Evolutionary conservation across 2,329 filamentous ascomycete genomes (phyloP).

Genomic region (Bisporella sp.): DNA sequence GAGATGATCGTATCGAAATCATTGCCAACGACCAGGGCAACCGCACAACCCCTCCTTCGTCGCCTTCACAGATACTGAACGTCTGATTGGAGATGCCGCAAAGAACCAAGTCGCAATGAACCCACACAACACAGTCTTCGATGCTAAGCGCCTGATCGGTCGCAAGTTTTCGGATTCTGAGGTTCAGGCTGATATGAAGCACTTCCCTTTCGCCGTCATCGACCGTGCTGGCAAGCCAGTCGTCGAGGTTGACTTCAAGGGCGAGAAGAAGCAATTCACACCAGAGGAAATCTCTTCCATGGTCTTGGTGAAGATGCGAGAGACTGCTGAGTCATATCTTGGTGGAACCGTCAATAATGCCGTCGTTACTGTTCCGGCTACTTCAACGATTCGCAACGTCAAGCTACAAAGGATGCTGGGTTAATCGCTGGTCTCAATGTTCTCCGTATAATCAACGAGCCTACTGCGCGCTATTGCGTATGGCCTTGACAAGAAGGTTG

Average conservation of each 20-base stretch:
- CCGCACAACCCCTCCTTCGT: constrained; percentile 78
- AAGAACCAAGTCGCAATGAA: constrained; percentile 99
- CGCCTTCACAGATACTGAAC: constrained; percentile 94
- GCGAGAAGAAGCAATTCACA: constrained; percentile 89
- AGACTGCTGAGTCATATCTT: constrained; percentile 94
- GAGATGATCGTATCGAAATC: constrained; percentile 75
- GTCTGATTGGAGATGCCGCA: constrained; percentile 92
- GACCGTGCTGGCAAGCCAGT: constrained; percentile 85
- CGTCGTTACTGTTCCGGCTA: constrained; percentile 96
- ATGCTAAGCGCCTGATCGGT: constrained; percentile 96
- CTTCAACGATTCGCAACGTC: constrained; percentile 98
- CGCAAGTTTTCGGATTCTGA: constrained; percentile 89
- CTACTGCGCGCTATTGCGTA: constrained; percentile 96
- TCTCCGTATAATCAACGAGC: constrained; percentile 99
- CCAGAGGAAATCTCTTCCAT: constrained; percentile 96
- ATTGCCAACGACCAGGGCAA: constrained; percentile 84
- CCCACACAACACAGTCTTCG: constrained; percentile 92
- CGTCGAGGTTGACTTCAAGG: constrained; percentile 94
- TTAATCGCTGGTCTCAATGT: constrained; percentile 96
- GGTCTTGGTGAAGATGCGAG: constrained; percentile 95
- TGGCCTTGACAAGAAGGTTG: constrained; percentile 92
- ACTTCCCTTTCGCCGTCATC: constrained; percentile 96
- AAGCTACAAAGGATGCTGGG: constrained; percentile 98
- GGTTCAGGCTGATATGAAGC: constrained; percentile 98
- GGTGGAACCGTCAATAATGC: constrained; percentile 94